Evolutionary conservation across 257 asterid species (phyloP).

Genomic region (Jaltomata sinuosa): DNA sequence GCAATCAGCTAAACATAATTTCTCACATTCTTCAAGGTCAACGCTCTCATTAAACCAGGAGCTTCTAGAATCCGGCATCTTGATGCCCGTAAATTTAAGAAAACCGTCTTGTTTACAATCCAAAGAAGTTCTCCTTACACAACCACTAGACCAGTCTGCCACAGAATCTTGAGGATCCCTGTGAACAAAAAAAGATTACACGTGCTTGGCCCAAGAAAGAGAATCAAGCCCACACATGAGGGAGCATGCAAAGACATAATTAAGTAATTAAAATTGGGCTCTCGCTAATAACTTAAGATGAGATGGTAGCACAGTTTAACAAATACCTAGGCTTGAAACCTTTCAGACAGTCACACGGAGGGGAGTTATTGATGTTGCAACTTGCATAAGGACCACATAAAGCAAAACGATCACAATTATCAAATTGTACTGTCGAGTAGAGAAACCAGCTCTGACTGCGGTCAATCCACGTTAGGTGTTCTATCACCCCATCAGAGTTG

Average conservation of each 20-base stretch:
- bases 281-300: too few relatives aligned
- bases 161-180: constrained; percentile 15
- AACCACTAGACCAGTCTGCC: constrained; percentile 24
- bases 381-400: constrained; percentile 19
- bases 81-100: constrained; percentile 6
- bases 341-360: constrained; percentile 16
- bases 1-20: constrained; percentile 3
- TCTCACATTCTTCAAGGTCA: constrained; percentile 18
- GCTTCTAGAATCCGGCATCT: constrained; percentile 16
- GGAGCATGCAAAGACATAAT: neutral
- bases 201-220: neutral
- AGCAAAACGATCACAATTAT: constrained; percentile 19
- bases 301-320: too few relatives aligned
- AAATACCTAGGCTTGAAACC: constrained; percentile 4
- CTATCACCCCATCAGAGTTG: neutral
- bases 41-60: constrained; percentile 7
- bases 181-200: neutral
- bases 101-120: constrained; percentile 22
- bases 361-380: constrained; percentile 3
- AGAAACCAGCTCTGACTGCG: constrained; percentile 14
- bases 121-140: constrained; percentile 13
- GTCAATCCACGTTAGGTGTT: constrained; percentile 8
- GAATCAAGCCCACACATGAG: too few relatives aligned
- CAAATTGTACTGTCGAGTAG: constrained; percentile 8
- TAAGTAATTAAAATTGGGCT: too few relatives aligned